These are phyloP conservation scores for Apostasia ramifera DNA, from an alignment of 106 monocot species.

Conservation along the genomic window DNA sequence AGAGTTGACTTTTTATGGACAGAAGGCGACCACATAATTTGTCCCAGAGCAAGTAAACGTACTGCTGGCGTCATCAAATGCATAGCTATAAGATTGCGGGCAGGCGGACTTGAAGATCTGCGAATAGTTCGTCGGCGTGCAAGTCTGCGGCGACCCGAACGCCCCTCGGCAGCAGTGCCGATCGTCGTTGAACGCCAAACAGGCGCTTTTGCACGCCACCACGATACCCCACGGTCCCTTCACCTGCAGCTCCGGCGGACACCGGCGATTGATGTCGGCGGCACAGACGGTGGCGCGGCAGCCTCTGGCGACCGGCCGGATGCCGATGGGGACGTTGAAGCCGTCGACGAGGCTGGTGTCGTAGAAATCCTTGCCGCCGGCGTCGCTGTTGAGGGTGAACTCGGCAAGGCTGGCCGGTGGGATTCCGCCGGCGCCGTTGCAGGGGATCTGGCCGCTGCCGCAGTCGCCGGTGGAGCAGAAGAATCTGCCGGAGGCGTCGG, in stretches of 20 bases:
- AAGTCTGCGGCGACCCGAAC: constrained; percentile 24
- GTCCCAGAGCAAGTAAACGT: not conserved
- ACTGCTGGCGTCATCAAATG: constrained; percentile 12
- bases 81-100: constrained; percentile 42
- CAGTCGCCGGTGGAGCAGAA: constrained; percentile 51
- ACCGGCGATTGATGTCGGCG: constrained; percentile 21
- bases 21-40: constrained; percentile 9
- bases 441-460: constrained; percentile 24
- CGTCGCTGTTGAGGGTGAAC: constrained; percentile 34
- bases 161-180: constrained; percentile 47
- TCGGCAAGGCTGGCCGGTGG: constrained; percentile 59
- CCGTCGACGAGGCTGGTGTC: constrained; percentile 58
- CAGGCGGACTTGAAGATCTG: constrained; percentile 43
- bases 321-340: constrained; percentile 25
- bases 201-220: constrained; percentile 49
- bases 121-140: constrained; percentile 42
- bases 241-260: constrained; percentile 24
- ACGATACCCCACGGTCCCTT: constrained; percentile 8
- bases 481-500: constrained; percentile 14
- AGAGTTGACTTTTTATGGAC: not conserved
- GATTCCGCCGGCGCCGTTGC: constrained; percentile 40
- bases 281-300: constrained; percentile 28
- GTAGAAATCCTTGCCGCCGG: constrained; percentile 32
- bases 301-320: constrained; percentile 28
- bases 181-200: constrained; percentile 29